Conservation (phyloP, 257 asterid genomes). For the Leonotis leonurus region DNA sequence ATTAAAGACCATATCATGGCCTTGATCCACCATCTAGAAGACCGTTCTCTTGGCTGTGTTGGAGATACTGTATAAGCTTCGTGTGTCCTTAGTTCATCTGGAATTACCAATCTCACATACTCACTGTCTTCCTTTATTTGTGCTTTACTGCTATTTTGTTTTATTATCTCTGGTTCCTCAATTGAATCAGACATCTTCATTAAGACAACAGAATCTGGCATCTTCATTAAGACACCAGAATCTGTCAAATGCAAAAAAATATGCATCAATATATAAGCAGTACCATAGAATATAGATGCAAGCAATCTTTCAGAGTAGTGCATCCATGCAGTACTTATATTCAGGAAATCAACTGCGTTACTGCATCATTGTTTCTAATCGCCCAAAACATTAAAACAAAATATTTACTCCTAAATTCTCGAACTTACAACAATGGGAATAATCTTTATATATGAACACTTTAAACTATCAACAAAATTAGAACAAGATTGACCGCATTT, state of each 20-base stretch:
- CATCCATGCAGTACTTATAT: not conserved
- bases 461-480: not conserved
- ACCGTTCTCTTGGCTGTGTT: constrained; percentile 27
- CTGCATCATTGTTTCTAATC: not conserved
- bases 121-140: constrained; percentile 57
- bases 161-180: constrained; percentile 37
- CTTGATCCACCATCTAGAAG: constrained; percentile 60
- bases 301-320: not conserved
- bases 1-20: constrained; percentile 42
- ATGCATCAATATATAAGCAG: constrained; percentile 2
- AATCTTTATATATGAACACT: not conserved
- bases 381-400: not conserved
- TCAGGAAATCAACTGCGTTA: not conserved
- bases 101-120: constrained; percentile 66
- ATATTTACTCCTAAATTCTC: not conserved
- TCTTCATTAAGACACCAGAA: constrained; percentile 53
- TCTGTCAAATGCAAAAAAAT: constrained; percentile 27
- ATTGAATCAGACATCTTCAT: constrained; percentile 47
- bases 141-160: constrained; percentile 20
- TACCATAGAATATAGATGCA: not conserved
- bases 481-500: not conserved
- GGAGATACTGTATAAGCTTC: constrained; percentile 35
- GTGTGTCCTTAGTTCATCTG: constrained; percentile 36
- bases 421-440: not conserved
- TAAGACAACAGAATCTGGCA: constrained; percentile 54